Percentiles rank a stretch among this genome's conserved stretches.
These are phyloP conservation scores for Stemphylium beticola DNA, from an alignment of 2,329 filamentous ascomycete species.

Conservation along the genomic window DNA sequence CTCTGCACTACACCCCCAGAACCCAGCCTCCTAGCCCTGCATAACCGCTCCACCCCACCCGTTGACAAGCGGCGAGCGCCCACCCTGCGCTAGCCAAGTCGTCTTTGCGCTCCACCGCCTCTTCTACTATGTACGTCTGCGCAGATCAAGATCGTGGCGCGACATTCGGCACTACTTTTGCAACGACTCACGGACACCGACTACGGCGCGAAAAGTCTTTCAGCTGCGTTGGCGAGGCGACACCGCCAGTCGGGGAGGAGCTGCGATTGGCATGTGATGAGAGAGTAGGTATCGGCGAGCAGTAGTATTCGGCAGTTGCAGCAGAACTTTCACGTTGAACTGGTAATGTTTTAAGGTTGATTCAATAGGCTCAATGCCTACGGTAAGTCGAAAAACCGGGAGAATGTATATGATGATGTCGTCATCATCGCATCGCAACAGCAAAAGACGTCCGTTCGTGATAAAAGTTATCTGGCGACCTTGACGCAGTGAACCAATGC, in stretches of 20 bases:
- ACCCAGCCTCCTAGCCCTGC: constrained; percentile 8
- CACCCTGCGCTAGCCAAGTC: constrained; percentile 7
- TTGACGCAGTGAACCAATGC: neutral
- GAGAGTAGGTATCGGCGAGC: neutral
- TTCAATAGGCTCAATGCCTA: too few species aligned
- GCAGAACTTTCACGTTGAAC: too few species aligned
- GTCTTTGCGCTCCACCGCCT: constrained; percentile 9
- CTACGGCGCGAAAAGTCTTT: constrained; percentile 3
- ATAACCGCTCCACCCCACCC: constrained; percentile 11
- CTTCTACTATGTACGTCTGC: constrained; percentile 3
- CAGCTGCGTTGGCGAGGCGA: constrained; percentile 3
- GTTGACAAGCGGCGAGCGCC: constrained; percentile 1
- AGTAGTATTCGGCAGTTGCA: neutral
- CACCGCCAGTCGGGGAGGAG: constrained; percentile 4
- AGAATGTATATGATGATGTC: too few species aligned
- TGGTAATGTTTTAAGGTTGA: too few species aligned
- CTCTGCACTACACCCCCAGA: constrained; percentile 7
- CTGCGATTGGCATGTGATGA: constrained; percentile 1
- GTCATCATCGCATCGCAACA: too few species aligned
- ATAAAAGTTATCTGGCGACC: too few species aligned
- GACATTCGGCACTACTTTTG: too few species aligned
- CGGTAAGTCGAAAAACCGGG: too few species aligned
- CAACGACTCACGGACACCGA: neutral
- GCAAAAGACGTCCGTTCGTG: too few species aligned
- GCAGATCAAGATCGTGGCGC: neutral